Evolutionary conservation across 768 basidiomycete species (phyloP), one percentile per base, ranked within the genome.

Genomic region (Crepidotus variabilis): DNA sequence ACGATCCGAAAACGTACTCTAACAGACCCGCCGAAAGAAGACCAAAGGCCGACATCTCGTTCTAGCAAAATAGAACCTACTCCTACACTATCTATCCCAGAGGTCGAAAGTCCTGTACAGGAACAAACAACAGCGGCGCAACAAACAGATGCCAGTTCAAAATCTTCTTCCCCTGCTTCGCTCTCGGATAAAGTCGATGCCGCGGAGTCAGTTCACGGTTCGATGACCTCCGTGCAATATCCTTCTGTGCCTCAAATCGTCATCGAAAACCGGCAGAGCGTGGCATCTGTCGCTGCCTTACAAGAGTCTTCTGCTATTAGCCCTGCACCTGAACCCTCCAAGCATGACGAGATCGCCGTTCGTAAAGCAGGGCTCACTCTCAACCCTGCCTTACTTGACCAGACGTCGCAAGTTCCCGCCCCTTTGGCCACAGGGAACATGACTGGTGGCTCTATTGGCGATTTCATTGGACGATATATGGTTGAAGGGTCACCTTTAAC

Each of bases 1-100:
- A 47, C 48, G 14, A 56, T 55, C 21, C 9, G 46, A 8, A 55
- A 55, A 48, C 54, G 54, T 11, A 22, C 46, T 16, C 54, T 24
- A 6, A 28, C 47, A 20, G 47, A 48, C 13, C 54, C 54, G 13
- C 16, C 22, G 22, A 22, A 11, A 11, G 47, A 32, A 14, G 32
- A 23, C 6, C 22, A 23, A 18, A 20, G 13, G 28, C 10, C 28
- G 51, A 20, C 2, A 3, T 39, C 36, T 54, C 36, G 13, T 9
- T 7, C 36, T 6, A 54, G 16, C 36, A 39, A 8, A 3, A 8
- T 3, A 4, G 28, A 28, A 28, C 28, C 39, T 6, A 43, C 24
- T 14, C 36, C 21, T 11, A 14, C 18, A 21, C 14, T 16, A 11
- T 14, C 18, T 2, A 43, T 43, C 39, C 39, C 39, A 11, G 39